Conservation (phyloP, 805 yeast species). For the Teunomyces cretensis region DNA sequence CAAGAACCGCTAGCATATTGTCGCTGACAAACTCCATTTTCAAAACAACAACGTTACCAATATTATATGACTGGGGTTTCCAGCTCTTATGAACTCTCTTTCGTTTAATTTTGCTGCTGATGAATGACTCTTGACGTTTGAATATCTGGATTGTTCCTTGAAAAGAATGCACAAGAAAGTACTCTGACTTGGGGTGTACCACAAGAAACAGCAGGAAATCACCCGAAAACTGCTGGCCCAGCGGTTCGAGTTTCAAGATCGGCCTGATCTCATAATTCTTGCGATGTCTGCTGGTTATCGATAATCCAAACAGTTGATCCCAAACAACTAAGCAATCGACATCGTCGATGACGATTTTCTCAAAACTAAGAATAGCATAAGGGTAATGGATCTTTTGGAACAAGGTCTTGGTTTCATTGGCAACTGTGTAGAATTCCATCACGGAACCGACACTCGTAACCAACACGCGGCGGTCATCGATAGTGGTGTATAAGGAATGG, state of each 20-base stretch:
- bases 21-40: slow-evolving; percentile 13
- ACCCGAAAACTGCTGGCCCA: slow-evolving; percentile 22
- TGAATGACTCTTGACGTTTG: neutral
- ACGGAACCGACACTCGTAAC: neutral
- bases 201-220: slow-evolving; percentile 21
- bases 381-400: neutral
- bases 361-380: neutral
- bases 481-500: neutral
- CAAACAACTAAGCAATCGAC: neutral
- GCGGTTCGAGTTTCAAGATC: slow-evolving; percentile 13
- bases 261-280: slow-evolving; percentile 2
- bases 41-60: slow-evolving; percentile 21
- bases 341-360: neutral
- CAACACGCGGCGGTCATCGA: neutral
- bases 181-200: slow-evolving; percentile 10
- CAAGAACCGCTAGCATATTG: slow-evolving; percentile 25
- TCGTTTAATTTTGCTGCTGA: slow-evolving; percentile 5
- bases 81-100: slow-evolving; percentile 2
- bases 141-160: slow-evolving; percentile 11
- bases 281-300: neutral
- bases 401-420: neutral
- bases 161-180: slow-evolving; percentile 19
- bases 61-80: slow-evolving; percentile 10
- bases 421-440: neutral
- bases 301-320: slow-evolving; percentile 1